These are phyloP conservation scores for Oemleria cerasiformis DNA, from an alignment of 306 rosid genomes.

Conservation along the genomic window DNA sequence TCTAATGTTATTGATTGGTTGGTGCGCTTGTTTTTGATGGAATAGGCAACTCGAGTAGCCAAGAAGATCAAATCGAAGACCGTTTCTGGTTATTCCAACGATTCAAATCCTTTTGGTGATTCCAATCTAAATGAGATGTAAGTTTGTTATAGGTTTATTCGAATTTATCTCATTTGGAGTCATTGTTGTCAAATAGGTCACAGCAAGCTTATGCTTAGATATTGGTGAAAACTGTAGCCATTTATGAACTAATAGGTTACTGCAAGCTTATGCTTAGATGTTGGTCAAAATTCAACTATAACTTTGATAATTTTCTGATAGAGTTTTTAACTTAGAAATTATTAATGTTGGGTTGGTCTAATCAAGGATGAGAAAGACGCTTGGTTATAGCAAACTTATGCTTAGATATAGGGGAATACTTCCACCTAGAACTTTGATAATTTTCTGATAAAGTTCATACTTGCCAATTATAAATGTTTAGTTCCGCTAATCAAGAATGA, in stretches of 20 bases:
- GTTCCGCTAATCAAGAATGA: not conserved
- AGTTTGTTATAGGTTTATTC: conserved; percentile 10
- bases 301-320: not conserved
- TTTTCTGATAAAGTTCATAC: too few relatives aligned
- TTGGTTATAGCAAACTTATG: not conserved
- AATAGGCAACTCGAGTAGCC: conserved; percentile 61
- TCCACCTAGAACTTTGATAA: not conserved
- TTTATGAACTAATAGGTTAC: not conserved
- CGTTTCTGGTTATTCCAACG: conserved; percentile 85
- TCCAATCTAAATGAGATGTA: conserved; percentile 90
- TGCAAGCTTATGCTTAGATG: not conserved
- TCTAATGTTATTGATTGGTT: conserved; percentile 2
- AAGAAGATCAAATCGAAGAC: conserved; percentile 65
- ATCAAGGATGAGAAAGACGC: too few relatives aligned
- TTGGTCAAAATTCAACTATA: too few relatives aligned
- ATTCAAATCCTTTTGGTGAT: conserved; percentile 93
- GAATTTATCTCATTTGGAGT: conserved; percentile 1
- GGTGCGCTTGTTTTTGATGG: not conserved
- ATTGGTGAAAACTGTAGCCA: not conserved
- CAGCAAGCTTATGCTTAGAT: not conserved
- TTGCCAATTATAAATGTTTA: not conserved
- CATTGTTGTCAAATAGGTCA: not conserved
- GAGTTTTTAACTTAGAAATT: not conserved
- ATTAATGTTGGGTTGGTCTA: too few relatives aligned
- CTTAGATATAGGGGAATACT: too few relatives aligned